Conservation (phyloP, 2,329 filamentous ascomycete species). For the Fusarium nisikadoi region DNA sequence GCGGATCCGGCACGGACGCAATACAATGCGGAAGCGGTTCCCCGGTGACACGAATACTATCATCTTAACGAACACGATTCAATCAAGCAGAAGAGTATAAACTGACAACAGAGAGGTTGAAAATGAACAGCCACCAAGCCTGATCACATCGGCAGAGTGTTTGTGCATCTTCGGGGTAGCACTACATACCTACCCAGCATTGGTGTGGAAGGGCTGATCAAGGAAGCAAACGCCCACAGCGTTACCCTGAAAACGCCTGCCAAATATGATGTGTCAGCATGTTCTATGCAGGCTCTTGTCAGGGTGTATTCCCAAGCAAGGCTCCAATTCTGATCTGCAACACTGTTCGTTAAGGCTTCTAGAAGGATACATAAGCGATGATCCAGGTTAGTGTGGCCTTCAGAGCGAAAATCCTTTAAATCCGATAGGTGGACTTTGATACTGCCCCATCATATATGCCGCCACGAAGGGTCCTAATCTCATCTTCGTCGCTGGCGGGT, state of each 20-base stretch:
- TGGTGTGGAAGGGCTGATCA: not conserved
- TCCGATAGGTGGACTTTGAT: slow-evolving; percentile 44
- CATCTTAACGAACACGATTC: slow-evolving; percentile 29
- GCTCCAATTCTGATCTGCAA: slow-evolving; percentile 28
- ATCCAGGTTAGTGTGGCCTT: slow-evolving; percentile 22
- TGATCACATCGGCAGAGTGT: slow-evolving; percentile 33
- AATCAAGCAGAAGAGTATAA: slow-evolving; percentile 19
- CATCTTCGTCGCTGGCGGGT: slow-evolving; percentile 11
- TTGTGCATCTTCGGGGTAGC: slow-evolving; percentile 16
- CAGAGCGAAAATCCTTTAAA: slow-evolving; percentile 8
- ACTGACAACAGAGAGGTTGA: slow-evolving; percentile 30
- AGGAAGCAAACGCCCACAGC: not conserved
- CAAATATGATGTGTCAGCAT: slow-evolving; percentile 5
- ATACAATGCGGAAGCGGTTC: slow-evolving; percentile 46
- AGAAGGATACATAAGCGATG: slow-evolving; percentile 33
- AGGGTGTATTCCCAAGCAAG: not conserved
- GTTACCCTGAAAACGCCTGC: not conserved
- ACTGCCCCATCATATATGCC: slow-evolving; percentile 28
- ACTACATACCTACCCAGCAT: not conserved
- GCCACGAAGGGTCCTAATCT: slow-evolving; percentile 44
- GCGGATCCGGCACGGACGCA: slow-evolving; percentile 38
- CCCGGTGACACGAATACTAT: slow-evolving; percentile 46
- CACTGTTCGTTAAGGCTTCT: slow-evolving; percentile 42
- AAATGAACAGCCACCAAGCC: slow-evolving; percentile 33
- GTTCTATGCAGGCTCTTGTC: not conserved